A percentile compares a stretch with the other conserved stretches of the same genome.
Evolutionary conservation across 306 rosid genomes (phyloP).

Genomic region (Prunus dulcis): DNA sequence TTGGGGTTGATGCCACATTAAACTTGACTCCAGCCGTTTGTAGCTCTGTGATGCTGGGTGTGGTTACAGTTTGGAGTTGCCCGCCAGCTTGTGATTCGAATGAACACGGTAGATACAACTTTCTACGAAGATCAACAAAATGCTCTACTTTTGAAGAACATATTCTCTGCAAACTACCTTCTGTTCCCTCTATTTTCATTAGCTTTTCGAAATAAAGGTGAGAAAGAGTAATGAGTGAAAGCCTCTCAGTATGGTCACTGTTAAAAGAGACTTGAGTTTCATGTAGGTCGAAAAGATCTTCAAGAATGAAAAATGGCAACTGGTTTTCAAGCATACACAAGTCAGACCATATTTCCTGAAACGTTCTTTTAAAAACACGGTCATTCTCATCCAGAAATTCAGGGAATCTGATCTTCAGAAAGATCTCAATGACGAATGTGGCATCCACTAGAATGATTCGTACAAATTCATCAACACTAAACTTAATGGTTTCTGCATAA

Average conservation of each 20-base stretch:
- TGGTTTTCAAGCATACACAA: constrained; percentile 38
- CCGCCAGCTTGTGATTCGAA: neutral
- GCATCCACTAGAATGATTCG: constrained; percentile 26
- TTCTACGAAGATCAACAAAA: constrained; percentile 38
- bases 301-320: constrained; percentile 33
- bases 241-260: too few species aligned
- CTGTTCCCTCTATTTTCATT: neutral
- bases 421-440: constrained; percentile 24
- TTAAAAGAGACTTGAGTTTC: neutral
- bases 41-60: constrained; percentile 24
- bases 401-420: neutral
- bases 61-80: neutral
- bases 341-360: constrained; percentile 23
- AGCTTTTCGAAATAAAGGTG: constrained; percentile 15
- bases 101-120: constrained; percentile 24
- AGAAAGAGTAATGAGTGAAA: constrained; percentile 20
- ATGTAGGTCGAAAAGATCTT: neutral
- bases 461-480: constrained; percentile 17
- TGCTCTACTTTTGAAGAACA: constrained; percentile 7
- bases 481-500: constrained; percentile 15
- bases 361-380: constrained; percentile 26
- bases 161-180: neutral
- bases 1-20: constrained; percentile 2
- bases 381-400: neutral
- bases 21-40: constrained; percentile 32